Evolutionary conservation across 768 basidiomycete species (phyloP).

Genomic region (Myochromella boudieri): DNA sequence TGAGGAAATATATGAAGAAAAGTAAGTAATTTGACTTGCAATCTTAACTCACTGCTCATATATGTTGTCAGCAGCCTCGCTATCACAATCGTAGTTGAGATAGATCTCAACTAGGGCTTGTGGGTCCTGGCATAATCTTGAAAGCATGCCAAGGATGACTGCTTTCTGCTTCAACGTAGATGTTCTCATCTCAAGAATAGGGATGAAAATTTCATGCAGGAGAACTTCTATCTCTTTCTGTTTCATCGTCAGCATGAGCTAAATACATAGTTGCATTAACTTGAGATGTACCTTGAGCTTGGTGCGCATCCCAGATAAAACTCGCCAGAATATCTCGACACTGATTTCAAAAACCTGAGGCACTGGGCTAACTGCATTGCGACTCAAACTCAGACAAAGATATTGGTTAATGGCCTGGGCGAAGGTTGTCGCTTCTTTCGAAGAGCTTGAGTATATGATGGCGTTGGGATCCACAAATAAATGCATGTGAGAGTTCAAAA

Average conservation of each 20-base stretch:
- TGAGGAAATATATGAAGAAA: conserved; percentile 9
- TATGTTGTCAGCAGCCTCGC: conserved; percentile 92
- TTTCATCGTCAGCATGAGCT: conserved; percentile 13
- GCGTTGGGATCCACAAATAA: conserved; percentile 86
- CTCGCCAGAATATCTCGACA: conserved; percentile 98
- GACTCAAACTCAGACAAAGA: conserved; percentile 86
- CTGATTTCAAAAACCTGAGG: conserved; percentile 97
- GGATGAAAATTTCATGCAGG: conserved; percentile 98
- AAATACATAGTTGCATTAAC: background rate
- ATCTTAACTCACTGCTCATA: conserved; percentile 81
- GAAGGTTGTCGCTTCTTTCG: conserved; percentile 85
- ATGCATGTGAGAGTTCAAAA: conserved; percentile 88
- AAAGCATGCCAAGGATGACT: conserved; percentile 85
- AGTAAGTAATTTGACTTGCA: background rate
- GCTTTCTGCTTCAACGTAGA: conserved; percentile 95
- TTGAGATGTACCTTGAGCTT: conserved; percentile 83
- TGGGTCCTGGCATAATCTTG: conserved; percentile 89
- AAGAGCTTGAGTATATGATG: conserved; percentile 90
- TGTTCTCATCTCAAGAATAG: conserved; percentile 96
- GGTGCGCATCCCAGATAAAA: conserved; percentile 89
- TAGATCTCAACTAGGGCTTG: conserved; percentile 98
- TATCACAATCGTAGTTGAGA: conserved; percentile 98
- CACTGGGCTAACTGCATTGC: conserved; percentile 94
- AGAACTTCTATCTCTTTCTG: conserved; percentile 99
- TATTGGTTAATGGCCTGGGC: conserved; percentile 95